Evolutionary conservation across 2,329 filamentous ascomycete genomes (phyloP), one percentile per base, ranked within the genome.

Genomic region (Paecilomyces formosus): DNA sequence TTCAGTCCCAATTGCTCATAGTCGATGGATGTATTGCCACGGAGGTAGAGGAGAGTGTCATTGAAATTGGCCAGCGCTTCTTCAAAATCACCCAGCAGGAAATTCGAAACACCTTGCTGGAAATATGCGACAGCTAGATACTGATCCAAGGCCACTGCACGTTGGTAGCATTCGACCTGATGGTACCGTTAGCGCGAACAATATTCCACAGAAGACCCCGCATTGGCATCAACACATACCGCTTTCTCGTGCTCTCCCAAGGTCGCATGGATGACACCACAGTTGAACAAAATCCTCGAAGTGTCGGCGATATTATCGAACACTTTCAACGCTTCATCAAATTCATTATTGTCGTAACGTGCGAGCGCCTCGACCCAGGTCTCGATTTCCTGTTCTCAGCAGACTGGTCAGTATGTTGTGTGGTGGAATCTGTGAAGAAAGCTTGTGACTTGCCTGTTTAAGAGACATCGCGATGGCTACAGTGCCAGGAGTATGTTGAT

Each of bases 21-120:
- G 76, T 99, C 92, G 76, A 99, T 99, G 78, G 94, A 90, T 58
- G 91, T 92, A 79, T 99, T 97, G 62, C 94, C 94, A 69, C 94
- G 86, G 53, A 99, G 83, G 75, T 97, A 97, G 50, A 97, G 80
- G 49, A 99, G 81, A 0, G 94, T 97, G 71, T 99, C 94, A 79
- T 99, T 99, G 82, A 99, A 99, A 77, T 97, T 97, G 65, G 92
- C 92, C 61, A 97, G 81, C 18, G 94, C 94, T 75, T 97, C 94
- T 73, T 97, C 92, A 66, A 97, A 97, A 72, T 99, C 94, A 60
- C 93, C 93, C 57, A 97, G 85, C 55, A 99, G 81, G 75, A 99
- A 99, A 74, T 97, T 99, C 57, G 94, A 97, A 18, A 99, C 94
- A 51, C 94, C 94, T 76, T 97, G 91, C 71, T 99, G 94, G 74